Percentiles rank a stretch among this genome's conserved stretches.
Conservation (phyloP, 192 early-diverging fungal species). For the Coemansia sp. region DNA sequence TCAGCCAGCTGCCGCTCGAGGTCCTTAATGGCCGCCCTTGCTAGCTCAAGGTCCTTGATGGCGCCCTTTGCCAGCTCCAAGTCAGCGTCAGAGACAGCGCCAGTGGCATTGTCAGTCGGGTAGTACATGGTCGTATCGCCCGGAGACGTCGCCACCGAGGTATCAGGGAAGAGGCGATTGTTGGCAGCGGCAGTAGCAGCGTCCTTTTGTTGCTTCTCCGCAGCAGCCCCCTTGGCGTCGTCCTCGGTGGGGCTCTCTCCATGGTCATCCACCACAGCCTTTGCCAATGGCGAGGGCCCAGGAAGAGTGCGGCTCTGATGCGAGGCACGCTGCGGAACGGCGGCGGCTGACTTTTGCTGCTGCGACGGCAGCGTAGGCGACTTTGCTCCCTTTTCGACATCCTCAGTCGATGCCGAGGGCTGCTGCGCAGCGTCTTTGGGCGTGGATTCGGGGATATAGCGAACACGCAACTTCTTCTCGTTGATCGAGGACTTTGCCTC, state of each 20-base stretch:
- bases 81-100: slow-evolving; percentile 7
- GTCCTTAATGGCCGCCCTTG: slow-evolving; percentile 28
- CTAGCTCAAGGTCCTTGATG: slow-evolving; percentile 41
- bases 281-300: slow-evolving; percentile 34
- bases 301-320: slow-evolving; percentile 15
- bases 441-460: slow-evolving; percentile 57
- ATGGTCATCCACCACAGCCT: slow-evolving; percentile 9
- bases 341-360: slow-evolving; percentile 23
- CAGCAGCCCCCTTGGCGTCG: not conserved
- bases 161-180: slow-evolving; percentile 30
- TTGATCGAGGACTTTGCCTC: slow-evolving; percentile 59
- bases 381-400: not conserved
- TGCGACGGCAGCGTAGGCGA: slow-evolving; percentile 11
- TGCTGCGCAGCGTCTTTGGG: not conserved
- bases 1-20: slow-evolving; percentile 44
- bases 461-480: slow-evolving; percentile 65
- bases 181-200: not conserved
- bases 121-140: slow-evolving; percentile 14
- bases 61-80: slow-evolving; percentile 37
- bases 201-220: not conserved
- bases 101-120: slow-evolving; percentile 1
- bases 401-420: not conserved
- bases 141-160: slow-evolving; percentile 26
- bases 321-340: slow-evolving; percentile 9
- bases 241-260: slow-evolving; percentile 4